These are phyloP conservation scores for Aegle marmelos DNA, from an alignment of 345 rosid species.

Conservation along the genomic window DNA sequence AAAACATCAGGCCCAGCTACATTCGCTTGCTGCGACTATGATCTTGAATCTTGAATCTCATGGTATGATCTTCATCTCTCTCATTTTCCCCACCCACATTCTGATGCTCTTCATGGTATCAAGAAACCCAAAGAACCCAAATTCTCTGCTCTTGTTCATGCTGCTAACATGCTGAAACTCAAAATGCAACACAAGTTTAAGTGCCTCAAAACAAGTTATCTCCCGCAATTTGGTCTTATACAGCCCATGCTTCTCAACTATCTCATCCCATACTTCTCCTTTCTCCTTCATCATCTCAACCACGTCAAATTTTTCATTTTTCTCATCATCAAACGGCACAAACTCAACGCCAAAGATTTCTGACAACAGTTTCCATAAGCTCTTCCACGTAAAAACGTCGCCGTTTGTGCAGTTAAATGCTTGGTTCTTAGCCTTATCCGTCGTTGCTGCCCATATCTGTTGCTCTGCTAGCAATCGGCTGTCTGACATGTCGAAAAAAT, in stretches of 20 bases:
- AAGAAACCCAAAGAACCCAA: neutral
- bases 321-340: conserved; percentile 16
- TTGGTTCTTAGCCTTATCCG: conserved; percentile 10
- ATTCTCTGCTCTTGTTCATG: conserved; percentile 35
- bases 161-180: conserved; percentile 29
- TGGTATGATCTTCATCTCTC: neutral
- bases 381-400: conserved; percentile 25
- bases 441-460: conserved; percentile 25
- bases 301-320: conserved; percentile 17
- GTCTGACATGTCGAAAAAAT: conserved; percentile 25
- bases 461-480: conserved; percentile 21
- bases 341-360: conserved; percentile 16
- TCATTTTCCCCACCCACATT: neutral
- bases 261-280: conserved; percentile 23
- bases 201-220: conserved; percentile 20
- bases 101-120: neutral
- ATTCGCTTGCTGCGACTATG: too few species aligned
- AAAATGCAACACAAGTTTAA: conserved; percentile 16
- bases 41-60: neutral
- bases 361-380: conserved; percentile 22
- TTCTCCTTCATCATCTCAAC: conserved; percentile 13
- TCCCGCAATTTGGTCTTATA: conserved; percentile 25
- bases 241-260: conserved; percentile 23
- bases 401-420: conserved; percentile 33
- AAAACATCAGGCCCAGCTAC: too few species aligned